Conservation (phyloP, 2,329 filamentous ascomycete genomes). For the Cladorrhinum sp. region DNA sequence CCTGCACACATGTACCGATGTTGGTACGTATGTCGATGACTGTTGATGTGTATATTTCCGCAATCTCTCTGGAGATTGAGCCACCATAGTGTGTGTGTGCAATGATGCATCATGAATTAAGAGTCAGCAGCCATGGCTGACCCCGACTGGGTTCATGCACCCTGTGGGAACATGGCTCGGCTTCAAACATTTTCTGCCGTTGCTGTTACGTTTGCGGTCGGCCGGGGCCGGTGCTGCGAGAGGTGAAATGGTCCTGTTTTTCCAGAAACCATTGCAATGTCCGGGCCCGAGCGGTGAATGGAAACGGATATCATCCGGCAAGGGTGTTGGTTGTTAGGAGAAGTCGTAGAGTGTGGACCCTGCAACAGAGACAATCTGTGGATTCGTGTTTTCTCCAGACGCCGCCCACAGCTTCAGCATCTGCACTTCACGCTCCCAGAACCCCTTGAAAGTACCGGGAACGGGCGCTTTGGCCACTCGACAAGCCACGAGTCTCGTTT, state of each 20-base stretch:
- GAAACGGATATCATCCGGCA: background rate
- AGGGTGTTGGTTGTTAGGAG: background rate
- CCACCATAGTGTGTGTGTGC: background rate
- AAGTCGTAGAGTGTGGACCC: background rate
- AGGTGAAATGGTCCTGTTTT: background rate
- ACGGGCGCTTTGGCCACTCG: background rate
- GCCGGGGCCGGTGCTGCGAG: background rate
- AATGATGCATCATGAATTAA: no score
- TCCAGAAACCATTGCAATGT: constrained; percentile 7
- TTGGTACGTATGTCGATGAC: background rate
- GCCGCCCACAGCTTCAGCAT: background rate
- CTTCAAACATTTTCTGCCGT: background rate
- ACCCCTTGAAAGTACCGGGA: background rate
- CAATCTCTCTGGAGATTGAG: background rate
- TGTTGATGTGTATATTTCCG: background rate
- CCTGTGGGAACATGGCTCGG: background rate
- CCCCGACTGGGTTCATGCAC: background rate
- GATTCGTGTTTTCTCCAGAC: background rate
- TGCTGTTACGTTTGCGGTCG: background rate
- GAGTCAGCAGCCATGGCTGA: no score
- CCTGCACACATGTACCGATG: background rate
- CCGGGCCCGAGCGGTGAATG: constrained; percentile 8
- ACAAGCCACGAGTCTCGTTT: background rate
- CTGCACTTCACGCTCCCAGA: no score
- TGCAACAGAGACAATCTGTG: background rate